Evolutionary conservation across 805 yeast genomes (phyloP), one percentile per base, ranked within the genome.

Genomic region (Zygosaccharomyces pseudorouxii): DNA sequence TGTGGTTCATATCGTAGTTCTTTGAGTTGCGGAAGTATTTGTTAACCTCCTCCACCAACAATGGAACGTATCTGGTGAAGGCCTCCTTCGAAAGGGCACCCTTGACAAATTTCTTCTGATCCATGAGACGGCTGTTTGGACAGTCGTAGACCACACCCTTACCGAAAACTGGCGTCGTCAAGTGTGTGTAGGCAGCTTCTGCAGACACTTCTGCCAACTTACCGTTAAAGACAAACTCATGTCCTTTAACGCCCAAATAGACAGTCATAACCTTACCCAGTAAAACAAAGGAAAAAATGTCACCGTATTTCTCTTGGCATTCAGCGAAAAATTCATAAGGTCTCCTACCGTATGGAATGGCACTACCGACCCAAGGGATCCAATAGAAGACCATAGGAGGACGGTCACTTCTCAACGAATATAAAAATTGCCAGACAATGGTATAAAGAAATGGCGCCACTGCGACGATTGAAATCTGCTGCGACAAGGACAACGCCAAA

Each of bases 101-200:
- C 71, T 93, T 93, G 54, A 90, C 95, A 63, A 93, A 93, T 73
- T 89, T 93, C 80, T 93, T 93, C 71, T 93, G 99, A 68, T 93
- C 99, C 99, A 93, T 93, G 62, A 93, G 79, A 57, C 89, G 81
- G 62, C 81, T 72, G 72, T 93, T 93, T 54, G 99, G 89, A 71
- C 97, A 92, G 72, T 93, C 99, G 67, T 93, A 93, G 46, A 93
- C 86, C 47, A 93, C 99, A 62, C 98, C 99, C 63, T 89, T 82
- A 60, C 99, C 99, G 59, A 93, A 93, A 12, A 89, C 97, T 11
- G 99, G 99, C n/a, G 98, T 92, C n/a, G 99, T 93, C 70, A 93
- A 77, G 66, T 90, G 97, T 53, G 84, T 77, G 73, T 93, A 93
- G 35, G 97, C 98, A 42, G 86, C 97, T 68, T 93, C 98, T 42